These are phyloP conservation scores for Tricladium varicosporioides DNA, from an alignment of 2,329 filamentous ascomycete genomes.

Conservation along the genomic window DNA sequence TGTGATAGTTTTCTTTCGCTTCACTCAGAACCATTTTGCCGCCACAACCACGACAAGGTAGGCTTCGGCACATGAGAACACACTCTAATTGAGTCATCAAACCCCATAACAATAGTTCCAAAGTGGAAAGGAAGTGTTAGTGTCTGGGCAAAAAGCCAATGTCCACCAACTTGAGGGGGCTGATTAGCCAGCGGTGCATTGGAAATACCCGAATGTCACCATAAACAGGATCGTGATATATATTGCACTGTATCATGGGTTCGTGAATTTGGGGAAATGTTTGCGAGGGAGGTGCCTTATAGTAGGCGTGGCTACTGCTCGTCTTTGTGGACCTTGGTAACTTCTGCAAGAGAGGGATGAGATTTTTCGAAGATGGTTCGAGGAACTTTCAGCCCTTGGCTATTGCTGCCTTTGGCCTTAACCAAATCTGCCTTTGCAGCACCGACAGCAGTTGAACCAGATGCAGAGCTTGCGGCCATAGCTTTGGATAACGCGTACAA, in stretches of 20 bases:
- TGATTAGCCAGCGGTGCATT: too few relatives aligned
- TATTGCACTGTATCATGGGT: not conserved
- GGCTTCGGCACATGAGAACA: too few relatives aligned
- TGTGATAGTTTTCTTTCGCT: too few relatives aligned
- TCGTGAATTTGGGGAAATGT: not conserved
- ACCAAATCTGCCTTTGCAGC: not conserved
- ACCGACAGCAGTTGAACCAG: constrained; percentile 2
- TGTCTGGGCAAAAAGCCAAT: too few relatives aligned
- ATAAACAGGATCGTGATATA: not conserved
- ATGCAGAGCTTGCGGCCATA: constrained; percentile 14
- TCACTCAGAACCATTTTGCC: too few relatives aligned
- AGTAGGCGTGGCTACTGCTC: not conserved
- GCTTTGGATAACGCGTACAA: constrained; percentile 19
- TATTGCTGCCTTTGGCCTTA: not conserved
- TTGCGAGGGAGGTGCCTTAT: not conserved
- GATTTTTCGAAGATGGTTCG: not conserved
- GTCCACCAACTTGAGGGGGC: too few relatives aligned
- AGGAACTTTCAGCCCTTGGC: not conserved
- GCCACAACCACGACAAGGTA: too few relatives aligned
- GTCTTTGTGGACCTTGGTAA: not conserved
- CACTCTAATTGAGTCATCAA: too few relatives aligned
- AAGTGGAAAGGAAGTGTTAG: too few relatives aligned
- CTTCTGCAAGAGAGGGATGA: not conserved
- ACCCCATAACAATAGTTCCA: too few relatives aligned
- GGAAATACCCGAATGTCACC: not conserved